Base-by-base conservation (phyloP, 202 grass and related monocot genomes). In the Setaria viridis region DNA sequence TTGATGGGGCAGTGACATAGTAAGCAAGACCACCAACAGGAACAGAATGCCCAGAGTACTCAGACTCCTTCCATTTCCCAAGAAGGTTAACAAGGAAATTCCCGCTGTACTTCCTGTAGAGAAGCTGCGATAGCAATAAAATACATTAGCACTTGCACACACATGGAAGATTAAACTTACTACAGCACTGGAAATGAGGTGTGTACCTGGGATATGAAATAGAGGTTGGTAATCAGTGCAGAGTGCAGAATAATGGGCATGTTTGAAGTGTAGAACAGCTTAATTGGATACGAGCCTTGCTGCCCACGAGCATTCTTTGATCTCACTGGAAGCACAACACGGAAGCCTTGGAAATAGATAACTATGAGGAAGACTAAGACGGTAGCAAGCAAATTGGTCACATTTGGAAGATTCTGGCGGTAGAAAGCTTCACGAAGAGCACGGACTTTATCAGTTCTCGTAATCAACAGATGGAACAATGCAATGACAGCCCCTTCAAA, bases 181-280 rank as follows among this genome's bases (percentile, higher is more conserved):
- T 75, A 86, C 12, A 73, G 66, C 48, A 64, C 37, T 73, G 19
- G 45, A 76, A 64, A 45, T 62, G 39, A 72, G 15, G 16, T 74
- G 6, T 56, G 20, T 72, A 97, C 94, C 94, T 97, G 94, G 55
- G 94, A 97, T 60, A 97, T 97, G 80, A 97, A 97, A 47, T 97
- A 97, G 51, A 97, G 89, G 70, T 97, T 97, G 74, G 94, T 92
- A 71, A 94, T 93, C 45, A 97, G 84, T 10, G 94, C 94, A 60
- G 91, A 94, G 79, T 97, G 94, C 51, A 97, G 76, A 85, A 97
- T 97, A 72, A 97, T 97, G 72, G 94, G 94, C 94, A 97, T 97
- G 70, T 97, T 97, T 11, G 91, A 94, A 65, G 94, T 97, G 77
- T 97, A 97, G 60, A 97, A 97, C 62, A 97, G 85, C 85, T 97